These are phyloP conservation scores for Capniomyces stellatus DNA, from an alignment of 371 early-diverging fungal species.

Conservation along the genomic window DNA sequence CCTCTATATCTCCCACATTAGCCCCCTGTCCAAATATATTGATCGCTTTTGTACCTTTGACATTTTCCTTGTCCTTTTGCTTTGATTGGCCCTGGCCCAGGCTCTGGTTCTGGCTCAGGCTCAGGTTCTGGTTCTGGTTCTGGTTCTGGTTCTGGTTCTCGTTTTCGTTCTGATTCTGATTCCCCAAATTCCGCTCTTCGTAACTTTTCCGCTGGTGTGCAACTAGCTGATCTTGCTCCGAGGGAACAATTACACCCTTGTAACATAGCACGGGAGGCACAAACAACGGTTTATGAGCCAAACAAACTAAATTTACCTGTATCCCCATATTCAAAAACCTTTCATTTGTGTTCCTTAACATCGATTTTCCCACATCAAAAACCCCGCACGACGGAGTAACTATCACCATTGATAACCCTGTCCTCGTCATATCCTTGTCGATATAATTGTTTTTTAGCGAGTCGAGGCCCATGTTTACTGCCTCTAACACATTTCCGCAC, in stretches of 20 bases:
- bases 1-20: not conserved
- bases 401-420: slow-evolving; percentile 79
- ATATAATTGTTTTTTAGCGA: slow-evolving; percentile 83
- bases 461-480: slow-evolving; percentile 86
- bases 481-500: slow-evolving; percentile 88
- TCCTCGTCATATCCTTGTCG: slow-evolving; percentile 79
- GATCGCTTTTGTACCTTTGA: not conserved
- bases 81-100: too few species aligned
- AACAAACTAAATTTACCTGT: slow-evolving; percentile 79
- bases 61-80: not conserved
- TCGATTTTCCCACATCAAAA: slow-evolving; percentile 63
- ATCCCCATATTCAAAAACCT: slow-evolving; percentile 88
- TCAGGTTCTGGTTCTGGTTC: too few species aligned
- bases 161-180: too few species aligned
- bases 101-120: too few species aligned
- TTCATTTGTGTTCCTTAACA: slow-evolving; percentile 78
- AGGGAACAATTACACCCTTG: slow-evolving; percentile 30
- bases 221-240: slow-evolving; percentile 18
- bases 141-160: too few species aligned
- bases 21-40: not conserved
- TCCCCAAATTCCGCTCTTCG: not conserved
- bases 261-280: slow-evolving; percentile 77
- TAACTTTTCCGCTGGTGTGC: slow-evolving; percentile 5
- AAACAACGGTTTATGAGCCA: slow-evolving; percentile 73
- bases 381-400: slow-evolving; percentile 79